phyloP scores from a whole-genome alignment of 169 alveolate species.

The Plasmodium billcollinsi region DNA sequence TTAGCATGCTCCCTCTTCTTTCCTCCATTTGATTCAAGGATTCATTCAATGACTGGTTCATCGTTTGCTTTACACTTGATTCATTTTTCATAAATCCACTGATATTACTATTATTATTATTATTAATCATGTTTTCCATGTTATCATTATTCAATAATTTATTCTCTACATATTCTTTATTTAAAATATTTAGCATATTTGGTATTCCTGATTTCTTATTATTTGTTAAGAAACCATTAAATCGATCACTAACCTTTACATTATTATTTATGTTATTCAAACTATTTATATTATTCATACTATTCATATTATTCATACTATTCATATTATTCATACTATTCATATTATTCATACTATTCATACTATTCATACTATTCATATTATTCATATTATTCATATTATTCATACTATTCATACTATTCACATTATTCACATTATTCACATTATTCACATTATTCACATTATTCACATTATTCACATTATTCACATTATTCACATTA shows the following conservation, averaged over 20 bases:
- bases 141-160: not conserved
- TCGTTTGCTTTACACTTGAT: not conserved
- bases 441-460: not conserved
- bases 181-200: not conserved
- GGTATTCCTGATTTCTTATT: not conserved
- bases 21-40: not conserved
- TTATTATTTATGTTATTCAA: not conserved
- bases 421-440: no score
- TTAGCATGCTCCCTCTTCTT: not conserved
- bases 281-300: not conserved
- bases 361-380: no score
- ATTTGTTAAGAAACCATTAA: not conserved
- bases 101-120: not conserved
- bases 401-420: not conserved
- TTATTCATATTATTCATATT: no score
- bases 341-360: no score
- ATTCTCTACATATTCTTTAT: not conserved
- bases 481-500: no score
- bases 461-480: no score
- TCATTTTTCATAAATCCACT: not conserved
- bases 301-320: no score
- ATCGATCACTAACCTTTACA: not conserved
- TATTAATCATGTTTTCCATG: not conserved
- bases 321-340: no score
- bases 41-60: not conserved